A percentile compares a stretch with the other conserved stretches of the same genome.
Evolutionary conservation across 2,329 filamentous ascomycete species (phyloP).

Genomic region (Curvularia hawaiiensis): DNA sequence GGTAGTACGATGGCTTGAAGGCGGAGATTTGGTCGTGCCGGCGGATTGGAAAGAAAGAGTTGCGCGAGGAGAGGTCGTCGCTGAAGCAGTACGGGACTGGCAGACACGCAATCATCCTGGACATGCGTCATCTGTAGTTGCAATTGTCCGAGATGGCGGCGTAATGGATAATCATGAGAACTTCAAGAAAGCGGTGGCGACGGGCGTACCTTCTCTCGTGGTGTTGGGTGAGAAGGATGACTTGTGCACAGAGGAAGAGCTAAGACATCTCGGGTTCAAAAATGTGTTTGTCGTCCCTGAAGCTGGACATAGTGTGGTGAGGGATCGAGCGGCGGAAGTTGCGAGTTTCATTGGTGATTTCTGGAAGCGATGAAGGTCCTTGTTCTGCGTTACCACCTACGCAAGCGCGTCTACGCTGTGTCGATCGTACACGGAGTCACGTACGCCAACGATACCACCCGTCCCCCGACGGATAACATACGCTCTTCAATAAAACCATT

Average conservation of each 20-base stretch:
- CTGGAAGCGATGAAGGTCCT: slow-evolving; percentile 22
- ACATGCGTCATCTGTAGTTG: slow-evolving; percentile 54
- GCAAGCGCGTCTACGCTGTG: slow-evolving; percentile 24
- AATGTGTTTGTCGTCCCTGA: slow-evolving; percentile 46
- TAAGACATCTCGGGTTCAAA: slow-evolving; percentile 41
- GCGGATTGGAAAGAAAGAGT: slow-evolving; percentile 54
- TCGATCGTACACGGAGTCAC: not conserved
- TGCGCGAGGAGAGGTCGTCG: slow-evolving; percentile 51
- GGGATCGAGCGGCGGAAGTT: slow-evolving; percentile 48
- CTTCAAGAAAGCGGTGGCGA: slow-evolving; percentile 37
- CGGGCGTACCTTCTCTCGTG: slow-evolving; percentile 33
- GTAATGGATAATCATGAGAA: slow-evolving; percentile 47
- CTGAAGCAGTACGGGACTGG: slow-evolving; percentile 57
- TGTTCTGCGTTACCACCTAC: slow-evolving; percentile 58
- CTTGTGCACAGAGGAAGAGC: slow-evolving; percentile 39
- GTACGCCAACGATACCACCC: not conserved
- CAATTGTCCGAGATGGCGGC: slow-evolving; percentile 54
- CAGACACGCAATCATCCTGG: slow-evolving; percentile 54
- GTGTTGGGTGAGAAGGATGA: slow-evolving; percentile 49
- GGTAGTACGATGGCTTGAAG: slow-evolving; percentile 52
- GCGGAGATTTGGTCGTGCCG: slow-evolving; percentile 50
- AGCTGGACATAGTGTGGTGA: slow-evolving; percentile 51
- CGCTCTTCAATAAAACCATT: slow-evolving; percentile 21
- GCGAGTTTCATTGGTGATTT: slow-evolving; percentile 39
- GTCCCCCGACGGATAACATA: slow-evolving; percentile 35